Evolutionary conservation across 192 early-diverging fungal genomes (phyloP).

Genomic region (Mortierella claussenii): DNA sequence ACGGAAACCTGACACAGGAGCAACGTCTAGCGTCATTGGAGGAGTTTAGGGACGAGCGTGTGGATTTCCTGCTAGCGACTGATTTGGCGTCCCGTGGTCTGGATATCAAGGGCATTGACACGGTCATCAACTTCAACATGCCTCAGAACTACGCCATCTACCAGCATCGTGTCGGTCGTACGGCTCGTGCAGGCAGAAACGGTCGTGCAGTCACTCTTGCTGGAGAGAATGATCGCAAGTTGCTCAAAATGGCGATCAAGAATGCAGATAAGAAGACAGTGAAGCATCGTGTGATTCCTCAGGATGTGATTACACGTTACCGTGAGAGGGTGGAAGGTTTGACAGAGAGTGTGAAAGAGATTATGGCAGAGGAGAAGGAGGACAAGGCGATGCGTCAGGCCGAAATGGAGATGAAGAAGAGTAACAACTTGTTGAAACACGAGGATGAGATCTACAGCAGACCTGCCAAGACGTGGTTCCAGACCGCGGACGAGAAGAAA

Average conservation of each 20-base stretch:
- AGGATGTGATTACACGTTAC: slow-evolving; percentile 82
- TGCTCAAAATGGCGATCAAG: slow-evolving; percentile 94
- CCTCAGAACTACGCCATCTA: slow-evolving; percentile 93
- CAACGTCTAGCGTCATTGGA: slow-evolving; percentile 92
- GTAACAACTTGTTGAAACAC: slow-evolving; percentile 85
- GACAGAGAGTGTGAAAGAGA: slow-evolving; percentile 70
- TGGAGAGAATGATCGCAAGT: slow-evolving; percentile 91
- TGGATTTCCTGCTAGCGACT: slow-evolving; percentile 93
- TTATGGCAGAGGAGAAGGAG: slow-evolving; percentile 79
- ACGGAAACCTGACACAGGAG: slow-evolving; percentile 94
- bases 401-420: slow-evolving; percentile 93
- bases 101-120: slow-evolving; percentile 96
- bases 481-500: slow-evolving; percentile 79
- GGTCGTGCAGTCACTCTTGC: slow-evolving; percentile 91
- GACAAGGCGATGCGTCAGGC: slow-evolving; percentile 83
- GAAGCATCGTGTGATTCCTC: slow-evolving; percentile 90
- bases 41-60: slow-evolving; percentile 84
- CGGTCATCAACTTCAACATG: slow-evolving; percentile 99
- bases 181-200: slow-evolving; percentile 88
- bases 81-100: slow-evolving; percentile 97
- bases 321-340: slow-evolving; percentile 75
- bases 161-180: slow-evolving; percentile 95
- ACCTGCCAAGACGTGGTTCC: slow-evolving; percentile 97
- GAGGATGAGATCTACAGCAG: slow-evolving; percentile 88
- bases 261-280: slow-evolving; percentile 79